Base-by-base conservation (phyloP, 2,329 filamentous ascomycete species). In the Fusarium anguioides region DNA sequence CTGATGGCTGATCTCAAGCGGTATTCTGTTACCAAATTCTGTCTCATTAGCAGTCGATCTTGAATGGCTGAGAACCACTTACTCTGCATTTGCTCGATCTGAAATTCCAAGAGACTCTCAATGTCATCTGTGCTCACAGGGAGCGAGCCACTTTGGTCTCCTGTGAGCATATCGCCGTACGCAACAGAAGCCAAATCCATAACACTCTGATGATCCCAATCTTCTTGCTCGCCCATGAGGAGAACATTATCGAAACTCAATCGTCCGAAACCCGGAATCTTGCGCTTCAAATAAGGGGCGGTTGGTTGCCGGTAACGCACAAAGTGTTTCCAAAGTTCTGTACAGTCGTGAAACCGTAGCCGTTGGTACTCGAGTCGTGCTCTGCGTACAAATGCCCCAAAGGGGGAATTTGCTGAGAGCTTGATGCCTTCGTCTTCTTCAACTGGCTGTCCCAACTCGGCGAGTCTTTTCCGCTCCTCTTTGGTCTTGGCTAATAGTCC, bases 41-140 rank as follows among this genome's bases (percentile, higher is more conserved):
- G 55, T 2, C 3, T 6, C 27, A 52, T 49, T 14, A 57, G 70
- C 71, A 36, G 73, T 47, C 12, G n/a, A 42, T n/a, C 10, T 44
- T 4, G 9, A 39, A 4, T 14, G n/a, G 2, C 10, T 18, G n/a
- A 31, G 17, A 14, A n/a, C 12, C 15, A 78, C 82, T 73, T 79
- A 90, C 91, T 92, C 76, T 97, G 94, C 80, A 97, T 88, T 76
- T 93, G 89, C 66, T 92, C 90, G 35, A 98, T 90, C 74, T 97
- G 94, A 70, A 96, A 96, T 69, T 96, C 93, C 20, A 98, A 80
- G 26, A 97, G 81, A 27, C 87, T 87, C 75, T 96, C 92, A 9
- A 96, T 83, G 74, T 97, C 93, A 69, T 95, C 90, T 1, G 88
- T 89, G 77, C 93, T 96, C 53, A 92, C 84, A 4, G 84, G 78